Conservation (phyloP, 768 basidiomycete genomes). For the Clathrus columnatus region DNA sequence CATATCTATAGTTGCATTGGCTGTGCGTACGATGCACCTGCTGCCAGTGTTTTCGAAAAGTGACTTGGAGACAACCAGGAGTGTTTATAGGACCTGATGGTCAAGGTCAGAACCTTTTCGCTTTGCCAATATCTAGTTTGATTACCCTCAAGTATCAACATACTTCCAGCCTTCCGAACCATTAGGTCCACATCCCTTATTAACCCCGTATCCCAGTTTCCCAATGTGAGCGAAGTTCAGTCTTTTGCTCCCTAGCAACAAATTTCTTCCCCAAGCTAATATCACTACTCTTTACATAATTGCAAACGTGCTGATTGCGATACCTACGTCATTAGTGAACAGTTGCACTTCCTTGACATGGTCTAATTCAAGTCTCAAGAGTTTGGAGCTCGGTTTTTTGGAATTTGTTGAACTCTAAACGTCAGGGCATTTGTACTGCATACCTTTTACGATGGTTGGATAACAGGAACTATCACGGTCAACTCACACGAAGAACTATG, state of each 20-base stretch:
- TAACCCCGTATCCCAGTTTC: conserved; percentile 30
- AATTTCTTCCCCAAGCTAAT: background rate
- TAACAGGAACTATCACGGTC: too few species aligned
- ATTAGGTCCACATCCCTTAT: conserved; percentile 38
- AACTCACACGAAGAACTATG: too few species aligned
- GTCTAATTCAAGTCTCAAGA: too few species aligned
- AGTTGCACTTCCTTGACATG: too few species aligned
- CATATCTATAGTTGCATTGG: conserved; percentile 73
- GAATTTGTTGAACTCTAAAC: too few species aligned
- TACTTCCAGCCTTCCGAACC: conserved; percentile 42
- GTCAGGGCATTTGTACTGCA: too few species aligned
- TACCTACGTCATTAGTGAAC: too few species aligned
- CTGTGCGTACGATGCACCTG: conserved; percentile 67
- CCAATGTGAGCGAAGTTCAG: conserved; percentile 26
- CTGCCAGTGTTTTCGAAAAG: conserved; percentile 47
- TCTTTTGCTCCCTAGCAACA: conserved; percentile 23
- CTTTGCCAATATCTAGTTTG: background rate
- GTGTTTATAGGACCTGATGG: conserved; percentile 33
- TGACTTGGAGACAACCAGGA: conserved; percentile 64
- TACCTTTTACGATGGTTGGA: too few species aligned
- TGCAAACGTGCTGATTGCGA: too few species aligned
- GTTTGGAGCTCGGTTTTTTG: too few species aligned
- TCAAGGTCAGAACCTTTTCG: conserved; percentile 10
- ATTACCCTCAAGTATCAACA: conserved; percentile 22
- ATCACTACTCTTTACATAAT: too few species aligned